These are phyloP conservation scores for Recurvomyces mirabilis DNA, from an alignment of 495 filamentous ascomycete genomes.

Conservation along the genomic window DNA sequence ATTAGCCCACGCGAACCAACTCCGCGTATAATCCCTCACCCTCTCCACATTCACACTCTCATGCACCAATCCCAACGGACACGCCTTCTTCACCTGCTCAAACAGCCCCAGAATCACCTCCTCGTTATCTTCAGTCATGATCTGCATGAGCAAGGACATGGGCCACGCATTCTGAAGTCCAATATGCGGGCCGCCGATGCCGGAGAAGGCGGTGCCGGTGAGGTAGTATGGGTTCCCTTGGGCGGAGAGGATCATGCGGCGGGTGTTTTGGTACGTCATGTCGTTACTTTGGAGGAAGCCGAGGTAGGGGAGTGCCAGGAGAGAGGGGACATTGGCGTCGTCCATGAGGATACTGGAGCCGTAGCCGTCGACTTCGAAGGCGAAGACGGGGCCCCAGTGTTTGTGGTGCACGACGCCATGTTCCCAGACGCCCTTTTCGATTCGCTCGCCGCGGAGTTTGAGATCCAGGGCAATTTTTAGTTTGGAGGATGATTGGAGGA, in stretches of 20 bases:
- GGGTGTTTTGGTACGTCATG: slow-evolving; percentile 72
- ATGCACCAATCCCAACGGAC: slow-evolving; percentile 71
- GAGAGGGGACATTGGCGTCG: slow-evolving; percentile 87
- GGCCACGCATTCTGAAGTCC: slow-evolving; percentile 91
- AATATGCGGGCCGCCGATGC: slow-evolving; percentile 80
- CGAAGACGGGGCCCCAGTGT: slow-evolving; percentile 80
- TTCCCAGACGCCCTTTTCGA: slow-evolving; percentile 70
- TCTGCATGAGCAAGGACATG: slow-evolving; percentile 84
- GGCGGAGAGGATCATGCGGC: slow-evolving; percentile 76
- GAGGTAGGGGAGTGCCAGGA: slow-evolving; percentile 76
- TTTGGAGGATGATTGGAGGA: slow-evolving; percentile 47
- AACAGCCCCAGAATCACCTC: slow-evolving; percentile 66
- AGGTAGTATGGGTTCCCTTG: slow-evolving; percentile 83
- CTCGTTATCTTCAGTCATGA: slow-evolving; percentile 79
- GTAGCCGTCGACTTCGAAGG: slow-evolving; percentile 94
- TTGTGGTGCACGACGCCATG: slow-evolving; percentile 81
- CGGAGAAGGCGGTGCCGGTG: slow-evolving; percentile 63
- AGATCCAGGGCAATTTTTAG: slow-evolving; percentile 38
- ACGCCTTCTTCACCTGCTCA: slow-evolving; percentile 59
- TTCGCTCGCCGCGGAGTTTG: slow-evolving; percentile 50
- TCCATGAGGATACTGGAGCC: slow-evolving; percentile 90
- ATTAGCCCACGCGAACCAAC: slow-evolving; percentile 97
- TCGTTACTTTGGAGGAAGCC: slow-evolving; percentile 65
- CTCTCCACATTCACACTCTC: slow-evolving; percentile 83
- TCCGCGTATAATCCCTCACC: slow-evolving; percentile 62